Evolutionary conservation across 2,329 filamentous ascomycete species (phyloP), one percentile per base, ranked within the genome.

Genomic region (Thermoascus crustaceus): DNA sequence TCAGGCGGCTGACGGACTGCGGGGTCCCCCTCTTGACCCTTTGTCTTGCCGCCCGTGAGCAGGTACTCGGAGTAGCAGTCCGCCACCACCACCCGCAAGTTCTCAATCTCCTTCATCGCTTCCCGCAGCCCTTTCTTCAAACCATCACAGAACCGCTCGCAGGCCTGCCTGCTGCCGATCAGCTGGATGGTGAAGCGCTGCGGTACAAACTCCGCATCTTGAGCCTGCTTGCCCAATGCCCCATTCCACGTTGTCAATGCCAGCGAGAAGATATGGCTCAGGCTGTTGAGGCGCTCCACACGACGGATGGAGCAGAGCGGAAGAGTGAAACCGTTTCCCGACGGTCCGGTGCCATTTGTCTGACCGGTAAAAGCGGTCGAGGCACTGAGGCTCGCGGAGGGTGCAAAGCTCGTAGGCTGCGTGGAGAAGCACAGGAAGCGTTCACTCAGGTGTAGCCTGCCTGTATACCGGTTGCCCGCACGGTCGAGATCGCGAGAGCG

Each of bases 371-470:
- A 96, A 39, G 78, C 77, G 30, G 82, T 85, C 13, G 87, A 88
- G 0, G 82, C 80, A 43, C 78, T 80, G 13, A 82, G 78, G 58
- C 80, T 94, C 10, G 89, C 82, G 1, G 82, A 80, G 44, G 79
- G 80, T 26, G 85, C 62, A 62, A 95, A 95, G 66, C 86, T 93
- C 7, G 86, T 84, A 10, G 85, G 80, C 34, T 91, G 85, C 5
- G 91, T 95, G 0, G 88, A 95, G 69, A 98, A 98, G 71, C 88
- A 96, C 50, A 98, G 78, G 64, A 84, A 98, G 49, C 84, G 77
- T 66, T 98, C 89, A 60, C 87, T 95, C 44, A 98, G 69, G 59
- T 98, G 89, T 34, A 98, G 75, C 61, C 88, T 88, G 33, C 91
- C 91, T 16, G 81, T 80, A 67, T 98, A 96, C 57, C 88, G 84